These are phyloP conservation scores for Xylariales sp. DNA, from an alignment of 2,329 filamentous ascomycete genomes.

Conservation along the genomic window DNA sequence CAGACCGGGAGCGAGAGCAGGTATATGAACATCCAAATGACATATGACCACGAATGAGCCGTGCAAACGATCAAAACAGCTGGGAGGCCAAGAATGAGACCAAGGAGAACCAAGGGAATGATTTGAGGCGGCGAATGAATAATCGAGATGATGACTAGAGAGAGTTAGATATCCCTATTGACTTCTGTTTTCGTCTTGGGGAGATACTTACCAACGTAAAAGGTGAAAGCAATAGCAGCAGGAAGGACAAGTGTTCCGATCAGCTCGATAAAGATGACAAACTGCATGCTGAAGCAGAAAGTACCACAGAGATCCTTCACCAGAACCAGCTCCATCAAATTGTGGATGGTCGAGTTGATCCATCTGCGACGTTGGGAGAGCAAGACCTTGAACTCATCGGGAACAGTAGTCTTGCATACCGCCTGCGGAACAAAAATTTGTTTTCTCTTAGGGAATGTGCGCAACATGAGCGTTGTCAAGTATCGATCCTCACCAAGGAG, in stretches of 20 bases:
- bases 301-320: constrained; percentile 96
- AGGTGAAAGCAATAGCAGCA: constrained; percentile 92
- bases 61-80: constrained; percentile 89
- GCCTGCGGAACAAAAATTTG: constrained; percentile 98
- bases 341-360: constrained; percentile 99
- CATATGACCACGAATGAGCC: constrained; percentile 86
- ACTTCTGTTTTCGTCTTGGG: neutral
- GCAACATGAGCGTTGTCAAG: constrained; percentile 93
- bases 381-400: constrained; percentile 85
- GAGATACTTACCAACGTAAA: constrained; percentile 78
- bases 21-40: constrained; percentile 97
- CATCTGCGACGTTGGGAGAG: constrained; percentile 93
- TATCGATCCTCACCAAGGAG: constrained; percentile 96
- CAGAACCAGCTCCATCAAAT: constrained; percentile 93
- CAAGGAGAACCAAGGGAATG: constrained; percentile 86
- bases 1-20: constrained; percentile 88
- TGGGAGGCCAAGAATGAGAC: constrained; percentile 87
- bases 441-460: constrained; percentile 98
- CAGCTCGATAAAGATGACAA: constrained; percentile 92
- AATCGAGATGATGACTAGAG: constrained; percentile 80
- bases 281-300: constrained; percentile 99
- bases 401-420: constrained; percentile 97
- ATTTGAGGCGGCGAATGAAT: constrained; percentile 71
- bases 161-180: constrained; percentile 14
- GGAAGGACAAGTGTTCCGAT: constrained; percentile 92